These are phyloP conservation scores for Macrophomina phaseolina DNA, from an alignment of 2,329 filamentous ascomycete genomes.

Conservation along the genomic window DNA sequence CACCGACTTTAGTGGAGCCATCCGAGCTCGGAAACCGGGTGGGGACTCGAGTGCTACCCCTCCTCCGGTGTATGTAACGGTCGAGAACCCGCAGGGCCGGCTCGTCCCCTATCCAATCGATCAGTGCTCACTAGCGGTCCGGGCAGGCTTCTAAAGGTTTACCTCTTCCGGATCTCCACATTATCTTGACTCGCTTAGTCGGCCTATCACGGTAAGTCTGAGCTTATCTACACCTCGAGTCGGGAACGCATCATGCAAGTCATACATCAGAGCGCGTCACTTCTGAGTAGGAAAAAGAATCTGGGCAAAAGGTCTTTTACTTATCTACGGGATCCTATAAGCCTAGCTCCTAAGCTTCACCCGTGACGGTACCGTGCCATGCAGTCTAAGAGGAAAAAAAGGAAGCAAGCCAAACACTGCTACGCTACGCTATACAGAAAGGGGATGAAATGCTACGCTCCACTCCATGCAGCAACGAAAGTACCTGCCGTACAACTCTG, in stretches of 20 bases:
- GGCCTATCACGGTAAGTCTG: conserved; percentile 10
- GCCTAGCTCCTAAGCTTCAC: too few relatives aligned
- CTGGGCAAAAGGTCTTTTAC: too few relatives aligned
- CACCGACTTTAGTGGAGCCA: conserved; percentile 19
- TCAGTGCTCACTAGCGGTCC: background rate
- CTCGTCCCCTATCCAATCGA: background rate
- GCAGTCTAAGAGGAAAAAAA: too few relatives aligned
- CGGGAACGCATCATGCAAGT: background rate
- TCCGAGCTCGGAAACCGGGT: conserved; percentile 17
- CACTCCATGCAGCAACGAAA: too few relatives aligned
- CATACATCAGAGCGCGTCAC: background rate
- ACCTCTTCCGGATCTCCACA: background rate
- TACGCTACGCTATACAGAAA: too few relatives aligned
- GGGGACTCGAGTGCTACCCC: conserved; percentile 5
- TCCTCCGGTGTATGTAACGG: background rate
- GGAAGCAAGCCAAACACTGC: too few relatives aligned
- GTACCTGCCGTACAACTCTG: too few relatives aligned
- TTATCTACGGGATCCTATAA: too few relatives aligned
- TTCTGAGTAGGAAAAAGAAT: background rate
- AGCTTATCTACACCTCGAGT: conserved; percentile 13
- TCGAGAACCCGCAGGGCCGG: background rate
- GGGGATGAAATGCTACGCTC: too few relatives aligned
- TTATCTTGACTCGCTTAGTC: background rate
- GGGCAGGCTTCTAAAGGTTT: background rate
- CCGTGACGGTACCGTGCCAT: too few relatives aligned